A percentile compares a stretch with the other conserved stretches of the same genome.
Conservation (phyloP, 2,329 filamentous ascomycete genomes). For the Alternaria ventricosa region DNA sequence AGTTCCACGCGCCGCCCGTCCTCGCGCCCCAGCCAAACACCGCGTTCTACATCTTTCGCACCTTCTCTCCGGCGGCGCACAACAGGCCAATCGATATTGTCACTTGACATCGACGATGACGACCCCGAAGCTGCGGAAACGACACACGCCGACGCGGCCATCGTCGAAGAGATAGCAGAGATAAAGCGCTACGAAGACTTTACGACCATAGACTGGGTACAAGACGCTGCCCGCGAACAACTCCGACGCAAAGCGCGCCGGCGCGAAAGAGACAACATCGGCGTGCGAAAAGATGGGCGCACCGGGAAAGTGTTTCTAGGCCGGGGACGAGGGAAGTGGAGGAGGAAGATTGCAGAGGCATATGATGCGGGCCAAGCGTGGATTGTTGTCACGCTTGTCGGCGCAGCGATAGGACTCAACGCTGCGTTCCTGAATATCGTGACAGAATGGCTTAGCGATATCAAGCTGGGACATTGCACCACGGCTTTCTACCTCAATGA, state of each 20-base stretch:
- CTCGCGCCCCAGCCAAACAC: constrained; percentile 21
- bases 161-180: constrained; percentile 94
- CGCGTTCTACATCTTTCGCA: constrained; percentile 57
- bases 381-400: constrained; percentile 95
- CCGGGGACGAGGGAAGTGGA: constrained; percentile 67
- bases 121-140: constrained; percentile 61
- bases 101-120: constrained; percentile 66
- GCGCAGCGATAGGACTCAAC: constrained; percentile 90
- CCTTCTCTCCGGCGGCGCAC: constrained; percentile 64
- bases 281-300: constrained; percentile 59
- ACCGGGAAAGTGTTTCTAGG: constrained; percentile 64
- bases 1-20: constrained; percentile 51
- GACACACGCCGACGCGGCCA: constrained; percentile 68
- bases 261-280: constrained; percentile 56
- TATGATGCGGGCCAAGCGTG: constrained; percentile 98
- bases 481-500: constrained; percentile 98
- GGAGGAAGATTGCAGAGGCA: constrained; percentile 78
- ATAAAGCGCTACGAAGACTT: constrained; percentile 99
- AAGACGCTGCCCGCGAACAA: constrained; percentile 93
- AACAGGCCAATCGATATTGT: constrained; percentile 69
- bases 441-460: constrained; percentile 94
- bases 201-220: constrained; percentile 98
- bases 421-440: constrained; percentile 93
- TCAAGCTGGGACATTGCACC: constrained; percentile 94
- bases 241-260: constrained; percentile 77